A percentile compares a stretch with the other conserved stretches of the same genome.
Conservation (phyloP, 257 asterid genomes). For the Przewalskia tangutica region DNA sequence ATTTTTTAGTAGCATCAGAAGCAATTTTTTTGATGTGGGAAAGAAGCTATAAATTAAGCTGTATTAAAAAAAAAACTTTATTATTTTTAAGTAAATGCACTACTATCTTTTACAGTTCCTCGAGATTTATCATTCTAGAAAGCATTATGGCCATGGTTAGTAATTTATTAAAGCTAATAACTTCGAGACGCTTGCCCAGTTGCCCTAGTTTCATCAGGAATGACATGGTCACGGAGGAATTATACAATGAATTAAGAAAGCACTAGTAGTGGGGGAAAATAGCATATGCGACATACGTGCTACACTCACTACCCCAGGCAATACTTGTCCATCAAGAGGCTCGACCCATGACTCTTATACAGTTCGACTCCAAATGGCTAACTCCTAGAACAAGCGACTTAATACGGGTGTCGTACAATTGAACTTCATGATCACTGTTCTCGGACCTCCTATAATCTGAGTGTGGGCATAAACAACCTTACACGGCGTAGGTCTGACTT, state of each 20-base stretch:
- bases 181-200: not conserved
- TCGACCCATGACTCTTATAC: not conserved
- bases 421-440: not conserved
- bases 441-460: not conserved
- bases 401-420: not conserved
- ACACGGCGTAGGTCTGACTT: not conserved
- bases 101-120: not conserved
- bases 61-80: not conserved
- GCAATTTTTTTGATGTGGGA: not conserved
- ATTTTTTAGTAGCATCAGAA: not conserved
- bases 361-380: not conserved
- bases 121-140: not conserved
- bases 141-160: not conserved
- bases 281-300: not conserved
- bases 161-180: not conserved
- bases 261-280: not conserved
- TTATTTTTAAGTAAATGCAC: not conserved
- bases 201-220: not conserved
- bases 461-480: not conserved
- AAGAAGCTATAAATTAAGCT: not conserved
- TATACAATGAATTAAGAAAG: not conserved
- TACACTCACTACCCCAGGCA: not conserved
- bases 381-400: not conserved
- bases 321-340: not conserved
- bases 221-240: not conserved